These are phyloP conservation scores for Agaricus subrufescens DNA, from an alignment of 768 basidiomycete species.

Conservation along the genomic window DNA sequence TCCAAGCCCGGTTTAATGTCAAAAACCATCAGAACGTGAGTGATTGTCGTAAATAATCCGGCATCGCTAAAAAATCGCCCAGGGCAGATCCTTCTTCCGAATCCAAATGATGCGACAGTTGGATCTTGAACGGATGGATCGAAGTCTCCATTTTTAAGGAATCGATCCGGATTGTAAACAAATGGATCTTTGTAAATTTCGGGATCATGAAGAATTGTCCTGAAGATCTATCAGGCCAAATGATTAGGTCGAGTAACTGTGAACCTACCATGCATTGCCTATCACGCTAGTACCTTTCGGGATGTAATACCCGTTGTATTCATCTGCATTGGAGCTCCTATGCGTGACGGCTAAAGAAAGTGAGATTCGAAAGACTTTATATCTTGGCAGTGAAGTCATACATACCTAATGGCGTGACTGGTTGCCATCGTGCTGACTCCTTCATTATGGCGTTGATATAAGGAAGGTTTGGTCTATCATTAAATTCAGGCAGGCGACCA, in stretches of 20 bases:
- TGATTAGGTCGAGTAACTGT: background rate
- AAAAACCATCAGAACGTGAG: slow-evolving; percentile 19
- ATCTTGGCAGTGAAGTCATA: background rate
- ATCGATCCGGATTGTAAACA: slow-evolving; percentile 26
- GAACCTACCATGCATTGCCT: background rate
- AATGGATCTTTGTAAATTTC: slow-evolving; percentile 14
- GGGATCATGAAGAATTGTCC: slow-evolving; percentile 19
- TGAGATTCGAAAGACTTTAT: background rate
- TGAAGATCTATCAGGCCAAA: background rate
- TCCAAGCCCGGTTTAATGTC: slow-evolving; percentile 19
- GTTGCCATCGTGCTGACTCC: slow-evolving; percentile 31
- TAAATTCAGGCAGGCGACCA: slow-evolving; percentile 27
- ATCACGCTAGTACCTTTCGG: background rate
- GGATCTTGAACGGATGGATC: slow-evolving; percentile 21
- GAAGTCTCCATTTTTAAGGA: slow-evolving; percentile 19
- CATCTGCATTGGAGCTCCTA: background rate
- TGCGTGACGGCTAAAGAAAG: background rate
- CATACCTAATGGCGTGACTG: slow-evolving; percentile 21
- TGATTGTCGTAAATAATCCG: slow-evolving; percentile 15
- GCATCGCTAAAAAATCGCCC: slow-evolving; percentile 20
- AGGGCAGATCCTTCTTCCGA: slow-evolving; percentile 25
- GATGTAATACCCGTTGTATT: slow-evolving; percentile 1
- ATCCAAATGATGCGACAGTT: slow-evolving; percentile 24
- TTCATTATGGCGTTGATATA: slow-evolving; percentile 31
- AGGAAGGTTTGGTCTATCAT: slow-evolving; percentile 19